Conservation (phyloP, 1,284 basidiomycete species). For the Trichosporon faecale region DNA sequence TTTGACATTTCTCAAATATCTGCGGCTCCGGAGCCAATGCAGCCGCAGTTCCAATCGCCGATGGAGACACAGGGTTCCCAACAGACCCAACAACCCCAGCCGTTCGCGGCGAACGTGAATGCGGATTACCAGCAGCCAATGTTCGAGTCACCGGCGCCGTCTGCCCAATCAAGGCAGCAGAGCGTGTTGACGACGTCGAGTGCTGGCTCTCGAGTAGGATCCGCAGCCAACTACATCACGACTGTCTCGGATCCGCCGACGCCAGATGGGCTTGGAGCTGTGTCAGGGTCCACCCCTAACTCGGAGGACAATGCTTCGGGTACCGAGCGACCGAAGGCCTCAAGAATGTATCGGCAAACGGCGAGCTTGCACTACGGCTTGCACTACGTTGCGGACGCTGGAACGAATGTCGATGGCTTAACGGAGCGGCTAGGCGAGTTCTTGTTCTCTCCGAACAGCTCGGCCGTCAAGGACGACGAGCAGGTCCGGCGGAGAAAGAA, state of each 20-base stretch:
- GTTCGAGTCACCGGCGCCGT: neutral
- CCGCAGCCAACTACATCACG: neutral
- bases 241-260: neutral
- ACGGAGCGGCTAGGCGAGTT: conserved; percentile 47
- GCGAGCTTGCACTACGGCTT: conserved; percentile 35
- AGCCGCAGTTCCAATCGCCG: neutral
- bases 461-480: conserved; percentile 23
- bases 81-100: neutral
- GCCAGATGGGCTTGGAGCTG: neutral
- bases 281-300: neutral
- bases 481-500: conserved; percentile 1
- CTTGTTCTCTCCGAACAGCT: conserved; percentile 35
- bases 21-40: neutral
- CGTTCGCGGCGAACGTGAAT: neutral
- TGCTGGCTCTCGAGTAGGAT: neutral
- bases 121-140: neutral
- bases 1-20: neutral
- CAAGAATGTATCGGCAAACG: conserved; percentile 28
- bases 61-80: neutral
- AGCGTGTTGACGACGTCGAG: conserved; percentile 7
- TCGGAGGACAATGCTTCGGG: neutral
- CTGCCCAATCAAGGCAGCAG: neutral
- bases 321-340: conserved; percentile 11
- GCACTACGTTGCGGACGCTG: conserved; percentile 32
- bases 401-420: conserved; percentile 34